A percentile compares a stretch with the other conserved stretches of the same genome.
phyloP scores from a whole-genome alignment of 2,329 filamentous ascomycete species.

The Plectosphaerella sp. region DNA sequence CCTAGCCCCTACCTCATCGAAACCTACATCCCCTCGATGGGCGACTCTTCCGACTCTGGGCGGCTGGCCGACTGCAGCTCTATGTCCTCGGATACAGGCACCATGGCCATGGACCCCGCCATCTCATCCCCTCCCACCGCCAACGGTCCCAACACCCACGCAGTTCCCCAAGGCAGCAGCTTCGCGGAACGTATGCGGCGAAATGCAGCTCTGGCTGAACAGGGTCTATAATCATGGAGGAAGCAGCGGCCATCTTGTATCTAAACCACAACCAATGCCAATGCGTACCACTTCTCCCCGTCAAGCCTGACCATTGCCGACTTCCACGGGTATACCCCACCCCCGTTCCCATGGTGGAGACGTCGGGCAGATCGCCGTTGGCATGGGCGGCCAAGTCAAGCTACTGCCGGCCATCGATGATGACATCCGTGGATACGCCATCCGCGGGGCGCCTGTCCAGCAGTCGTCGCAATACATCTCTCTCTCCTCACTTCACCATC shows the following conservation, averaged over 20 bases:
- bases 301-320: too few relatives aligned
- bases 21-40: not conserved
- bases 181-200: too few relatives aligned
- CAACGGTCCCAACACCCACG: not conserved
- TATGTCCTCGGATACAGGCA: not conserved
- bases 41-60: not conserved
- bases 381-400: too few relatives aligned
- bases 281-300: too few relatives aligned
- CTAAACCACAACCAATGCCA: too few relatives aligned
- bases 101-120: not conserved
- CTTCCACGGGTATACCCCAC: too few relatives aligned
- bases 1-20: not conserved
- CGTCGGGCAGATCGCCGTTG: too few relatives aligned
- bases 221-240: too few relatives aligned
- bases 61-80: not conserved
- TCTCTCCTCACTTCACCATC: not conserved
- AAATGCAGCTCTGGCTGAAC: too few relatives aligned
- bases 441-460: not conserved
- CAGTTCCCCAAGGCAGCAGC: too few relatives aligned
- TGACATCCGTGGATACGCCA: not conserved
- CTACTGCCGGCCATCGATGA: not conserved
- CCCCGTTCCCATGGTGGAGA: too few relatives aligned
- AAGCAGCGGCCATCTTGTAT: too few relatives aligned
- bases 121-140: not conserved
- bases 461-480: not conserved